A percentile compares a stretch with the other conserved stretches of the same genome.
Evolutionary conservation across 2,329 filamentous ascomycete genomes (phyloP).

Genomic region (Fusarium verticillioides): DNA sequence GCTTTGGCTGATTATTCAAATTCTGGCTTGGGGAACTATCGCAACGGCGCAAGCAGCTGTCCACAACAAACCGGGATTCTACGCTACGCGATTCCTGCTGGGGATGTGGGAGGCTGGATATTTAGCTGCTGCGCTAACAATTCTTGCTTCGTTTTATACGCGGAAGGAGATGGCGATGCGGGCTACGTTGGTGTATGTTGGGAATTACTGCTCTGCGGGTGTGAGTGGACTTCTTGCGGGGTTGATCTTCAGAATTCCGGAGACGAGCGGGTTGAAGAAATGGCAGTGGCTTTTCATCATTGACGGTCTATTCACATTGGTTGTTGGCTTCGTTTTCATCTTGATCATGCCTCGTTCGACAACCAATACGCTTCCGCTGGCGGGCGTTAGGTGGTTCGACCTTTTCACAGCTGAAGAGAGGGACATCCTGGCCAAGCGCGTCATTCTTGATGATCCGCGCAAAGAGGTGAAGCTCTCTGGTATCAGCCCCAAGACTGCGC

Average conservation of each 20-base stretch:
- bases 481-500: neutral
- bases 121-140: neutral
- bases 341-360: conserved; percentile 6
- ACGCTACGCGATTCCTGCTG: neutral
- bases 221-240: conserved; percentile 1
- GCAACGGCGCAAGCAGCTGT: conserved; percentile 3
- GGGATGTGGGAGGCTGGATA: conserved; percentile 20
- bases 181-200: conserved; percentile 5
- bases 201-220: conserved; percentile 7
- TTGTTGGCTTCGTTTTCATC: neutral
- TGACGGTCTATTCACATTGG: neutral
- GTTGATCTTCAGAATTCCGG: neutral
- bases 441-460: conserved; percentile 3
- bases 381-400: neutral
- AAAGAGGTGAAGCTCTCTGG: conserved; percentile 5
- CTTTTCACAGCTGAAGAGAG: neutral
- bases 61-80: neutral
- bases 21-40: neutral
- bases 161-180: conserved; percentile 1
- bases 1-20: neutral
- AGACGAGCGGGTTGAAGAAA: neutral
- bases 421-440: neutral
- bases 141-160: neutral
- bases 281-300: conserved; percentile 23
- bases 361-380: neutral